These are phyloP conservation scores for Thermothielavioides terrestris DNA, from an alignment of 495 filamentous ascomycete genomes.

Conservation along the genomic window DNA sequence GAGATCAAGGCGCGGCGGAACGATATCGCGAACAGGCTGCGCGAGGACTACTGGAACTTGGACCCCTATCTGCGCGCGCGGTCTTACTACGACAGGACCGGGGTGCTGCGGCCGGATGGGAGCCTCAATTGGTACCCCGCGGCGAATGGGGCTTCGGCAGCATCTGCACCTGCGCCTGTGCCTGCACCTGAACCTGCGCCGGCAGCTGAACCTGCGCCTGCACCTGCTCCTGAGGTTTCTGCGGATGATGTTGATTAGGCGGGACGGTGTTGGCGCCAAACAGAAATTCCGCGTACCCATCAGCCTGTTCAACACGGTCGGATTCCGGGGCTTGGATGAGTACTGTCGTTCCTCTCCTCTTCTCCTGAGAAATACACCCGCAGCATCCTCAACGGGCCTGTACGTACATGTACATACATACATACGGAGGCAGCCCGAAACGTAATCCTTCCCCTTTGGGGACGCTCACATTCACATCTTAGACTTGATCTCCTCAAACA, in stretches of 20 bases:
- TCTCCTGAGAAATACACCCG: too few species aligned
- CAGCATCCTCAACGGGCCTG: too few species aligned
- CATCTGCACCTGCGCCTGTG: constrained; percentile 1
- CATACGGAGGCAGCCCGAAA: too few species aligned
- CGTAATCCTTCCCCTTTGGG: background rate
- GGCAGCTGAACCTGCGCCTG: constrained; percentile 8
- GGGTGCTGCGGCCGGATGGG: constrained; percentile 58
- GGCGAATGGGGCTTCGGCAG: constrained; percentile 23
- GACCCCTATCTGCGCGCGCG: constrained; percentile 69
- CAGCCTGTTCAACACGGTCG: background rate
- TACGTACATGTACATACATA: background rate
- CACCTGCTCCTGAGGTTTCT: constrained; percentile 34
- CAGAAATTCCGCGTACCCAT: background rate
- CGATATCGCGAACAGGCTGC: constrained; percentile 50
- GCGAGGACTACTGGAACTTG: constrained; percentile 73
- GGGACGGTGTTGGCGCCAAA: background rate
- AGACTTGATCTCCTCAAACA: constrained; percentile 72
- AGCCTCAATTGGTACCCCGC: constrained; percentile 59
- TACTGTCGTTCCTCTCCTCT: background rate
- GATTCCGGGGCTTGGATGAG: background rate
- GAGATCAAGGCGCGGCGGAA: constrained; percentile 40
- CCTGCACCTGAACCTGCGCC: constrained; percentile 6
- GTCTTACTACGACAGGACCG: constrained; percentile 64
- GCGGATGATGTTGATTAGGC: constrained; percentile 48
- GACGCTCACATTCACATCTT: constrained; percentile 76